These are phyloP conservation scores for Coemansia interrupta DNA, from an alignment of 192 early-diverging fungal genomes.

Conservation along the genomic window DNA sequence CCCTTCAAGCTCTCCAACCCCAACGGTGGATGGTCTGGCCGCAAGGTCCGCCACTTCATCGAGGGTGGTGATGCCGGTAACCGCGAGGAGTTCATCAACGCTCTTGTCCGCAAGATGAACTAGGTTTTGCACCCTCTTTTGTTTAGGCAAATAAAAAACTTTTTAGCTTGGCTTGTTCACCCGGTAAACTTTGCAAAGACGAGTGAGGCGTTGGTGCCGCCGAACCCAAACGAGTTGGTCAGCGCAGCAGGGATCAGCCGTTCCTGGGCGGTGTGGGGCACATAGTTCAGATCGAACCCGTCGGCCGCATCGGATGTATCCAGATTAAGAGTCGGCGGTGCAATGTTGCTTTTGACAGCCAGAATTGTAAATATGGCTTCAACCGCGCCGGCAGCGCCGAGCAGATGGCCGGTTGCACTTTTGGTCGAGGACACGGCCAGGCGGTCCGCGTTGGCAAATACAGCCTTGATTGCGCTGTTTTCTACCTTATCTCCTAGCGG, in stretches of 20 bases:
- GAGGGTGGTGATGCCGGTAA: conserved; percentile 97
- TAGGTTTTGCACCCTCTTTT: conserved; percentile 50
- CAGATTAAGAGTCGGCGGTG: conserved; percentile 86
- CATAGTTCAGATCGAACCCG: conserved; percentile 81
- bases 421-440: conserved; percentile 87
- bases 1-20: conserved; percentile 98
- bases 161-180: background rate
- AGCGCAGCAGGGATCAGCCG: conserved; percentile 64
- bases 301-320: conserved; percentile 40
- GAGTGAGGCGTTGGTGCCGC: conserved; percentile 72
- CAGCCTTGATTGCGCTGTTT: conserved; percentile 73
- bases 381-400: conserved; percentile 93
- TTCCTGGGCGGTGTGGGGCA: conserved; percentile 65
- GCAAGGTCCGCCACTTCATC: conserved; percentile 95
- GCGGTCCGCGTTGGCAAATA: conserved; percentile 58
- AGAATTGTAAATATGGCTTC: conserved; percentile 89
- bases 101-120: conserved; percentile 93
- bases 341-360: conserved; percentile 62
- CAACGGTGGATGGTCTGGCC: conserved; percentile 87
- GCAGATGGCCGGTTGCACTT: conserved; percentile 85
- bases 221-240: conserved; percentile 92
- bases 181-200: conserved; percentile 53
- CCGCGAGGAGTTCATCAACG: conserved; percentile 97
- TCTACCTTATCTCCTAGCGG: conserved; percentile 81
- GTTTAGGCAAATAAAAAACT: background rate